A percentile compares a stretch with the other conserved stretches of the same genome.
phyloP scores from a whole-genome alignment of 192 early-diverging fungal species.

The Nowakowskiella sp. region DNA sequence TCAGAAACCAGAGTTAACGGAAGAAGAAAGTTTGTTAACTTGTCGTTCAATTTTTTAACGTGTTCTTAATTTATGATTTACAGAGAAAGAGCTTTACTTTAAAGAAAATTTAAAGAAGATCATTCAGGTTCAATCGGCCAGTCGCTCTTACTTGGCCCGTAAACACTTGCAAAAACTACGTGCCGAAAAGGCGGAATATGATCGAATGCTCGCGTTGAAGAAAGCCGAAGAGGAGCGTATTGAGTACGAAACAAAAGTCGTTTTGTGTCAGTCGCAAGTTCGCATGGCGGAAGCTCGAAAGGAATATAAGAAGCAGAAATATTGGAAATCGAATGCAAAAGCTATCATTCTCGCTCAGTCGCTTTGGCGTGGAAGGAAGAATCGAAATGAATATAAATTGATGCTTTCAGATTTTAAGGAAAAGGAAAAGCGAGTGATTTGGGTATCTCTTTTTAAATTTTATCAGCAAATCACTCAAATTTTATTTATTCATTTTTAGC shows the following conservation, averaged over 20 bases:
- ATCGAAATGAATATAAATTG: slow-evolving; percentile 20
- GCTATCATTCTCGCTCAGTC: slow-evolving; percentile 31
- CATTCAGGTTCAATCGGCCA: slow-evolving; percentile 11
- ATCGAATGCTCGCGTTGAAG: slow-evolving; percentile 1
- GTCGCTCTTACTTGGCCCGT: slow-evolving; percentile 22
- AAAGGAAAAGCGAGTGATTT: slow-evolving; percentile 31
- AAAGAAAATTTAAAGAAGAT: slow-evolving; percentile 13
- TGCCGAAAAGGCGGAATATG: slow-evolving; percentile 13
- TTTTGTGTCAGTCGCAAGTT: slow-evolving; percentile 21
- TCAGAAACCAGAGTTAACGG: slow-evolving; percentile 16
- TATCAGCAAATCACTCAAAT: slow-evolving; percentile 14
- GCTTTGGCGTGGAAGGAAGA: slow-evolving; percentile 10
- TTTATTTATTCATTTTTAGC: slow-evolving; percentile 14
- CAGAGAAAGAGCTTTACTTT: slow-evolving; percentile 13
- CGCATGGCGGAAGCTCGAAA: slow-evolving; percentile 31
- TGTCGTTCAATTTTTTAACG: neutral
- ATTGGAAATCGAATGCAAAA: slow-evolving; percentile 16
- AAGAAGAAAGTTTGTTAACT: slow-evolving; percentile 23
- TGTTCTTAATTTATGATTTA: neutral
- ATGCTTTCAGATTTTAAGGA: slow-evolving; percentile 22
- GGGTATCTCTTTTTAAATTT: slow-evolving; percentile 28
- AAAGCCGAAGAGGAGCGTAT: slow-evolving; percentile 24
- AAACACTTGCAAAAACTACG: slow-evolving; percentile 4
- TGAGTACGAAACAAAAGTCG: slow-evolving; percentile 18
- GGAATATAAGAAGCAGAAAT: slow-evolving; percentile 8